phyloP scores from a whole-genome alignment of 1,284 basidiomycete genomes.

The Malassezia sympodialis region DNA sequence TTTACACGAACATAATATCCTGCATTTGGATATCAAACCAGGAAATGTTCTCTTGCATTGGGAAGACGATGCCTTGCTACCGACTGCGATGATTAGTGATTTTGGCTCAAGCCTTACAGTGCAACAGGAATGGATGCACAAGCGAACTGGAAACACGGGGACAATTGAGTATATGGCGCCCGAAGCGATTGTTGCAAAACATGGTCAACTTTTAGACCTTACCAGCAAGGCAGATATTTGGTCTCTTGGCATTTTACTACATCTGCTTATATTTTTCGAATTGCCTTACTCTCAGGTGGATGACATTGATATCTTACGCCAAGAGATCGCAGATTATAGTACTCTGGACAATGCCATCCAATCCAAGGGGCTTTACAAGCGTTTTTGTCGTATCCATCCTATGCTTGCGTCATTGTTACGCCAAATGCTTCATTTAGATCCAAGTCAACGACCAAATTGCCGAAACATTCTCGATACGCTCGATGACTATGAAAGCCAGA shows the following conservation, averaged over 20 bases:
- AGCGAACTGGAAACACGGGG: slow-evolving; percentile 71
- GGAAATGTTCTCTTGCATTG: slow-evolving; percentile 84
- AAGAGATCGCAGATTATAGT: slow-evolving; percentile 61
- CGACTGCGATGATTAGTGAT: slow-evolving; percentile 73
- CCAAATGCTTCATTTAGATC: slow-evolving; percentile 7
- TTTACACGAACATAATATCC: slow-evolving; percentile 50
- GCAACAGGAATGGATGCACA: slow-evolving; percentile 31
- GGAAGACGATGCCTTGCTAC: slow-evolving; percentile 73
- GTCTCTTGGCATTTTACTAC: slow-evolving; percentile 64
- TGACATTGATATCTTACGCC: slow-evolving; percentile 60
- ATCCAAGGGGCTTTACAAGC: neutral
- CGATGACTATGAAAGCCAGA: neutral
- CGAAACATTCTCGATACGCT: slow-evolving; percentile 2
- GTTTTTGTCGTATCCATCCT: slow-evolving; percentile 1
- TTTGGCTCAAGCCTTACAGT: slow-evolving; percentile 67
- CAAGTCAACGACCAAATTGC: slow-evolving; percentile 7
- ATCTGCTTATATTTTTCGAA: slow-evolving; percentile 77
- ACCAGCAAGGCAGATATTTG: slow-evolving; percentile 64
- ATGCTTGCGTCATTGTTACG: neutral
- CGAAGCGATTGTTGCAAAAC: slow-evolving; percentile 58
- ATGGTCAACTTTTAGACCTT: slow-evolving; percentile 60
- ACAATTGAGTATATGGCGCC: slow-evolving; percentile 68
- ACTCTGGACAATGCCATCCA: neutral
- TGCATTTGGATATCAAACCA: slow-evolving; percentile 85
- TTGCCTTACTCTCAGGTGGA: slow-evolving; percentile 51